Evolutionary conservation across 208 protist genomes (phyloP), one percentile per base, ranked within the genome.

Genomic region (Trypanosoma melophagium): DNA sequence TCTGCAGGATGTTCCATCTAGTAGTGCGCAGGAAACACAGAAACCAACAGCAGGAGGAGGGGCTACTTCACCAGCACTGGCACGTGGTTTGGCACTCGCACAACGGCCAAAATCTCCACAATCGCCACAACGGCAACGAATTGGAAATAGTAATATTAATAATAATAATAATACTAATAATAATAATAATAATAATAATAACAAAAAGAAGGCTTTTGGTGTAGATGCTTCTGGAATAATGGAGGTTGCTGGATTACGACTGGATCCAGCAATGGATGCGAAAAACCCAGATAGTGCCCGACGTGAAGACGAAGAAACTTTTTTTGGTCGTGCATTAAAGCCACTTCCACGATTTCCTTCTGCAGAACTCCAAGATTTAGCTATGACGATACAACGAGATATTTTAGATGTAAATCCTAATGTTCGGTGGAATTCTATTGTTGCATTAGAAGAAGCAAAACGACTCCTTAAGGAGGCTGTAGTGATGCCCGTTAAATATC

Each of bases 401-500:
- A 95, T 96, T 22, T 76, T 96, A 16, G 89, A 95, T 58, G 82
- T 84, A n/a, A 89, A 94, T 66, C 89, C 89, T n/a, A 77, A 85
- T 47, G 83, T 98, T 19, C 73, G 74, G 7, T 98, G 93, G 92
- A 69, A 55, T 47, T 87, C 97, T 69, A 97, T 99, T 71, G 97
- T 95, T 12, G 87, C 84, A 28, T 75, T 98, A 14, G 84, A 96
- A 10, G 69, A 93, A 24, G 95, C 93, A 21, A 99, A 98, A 77
- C 80, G 89, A 35, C 73, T 98, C 40, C 84, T 99, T 56, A 86
- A 95, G 71, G 97, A 99, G 80, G 89, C 90, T 1, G 89, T 97
- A 35, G 89, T 97, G 47, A 93, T 97, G 87, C 94, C 94, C 22
- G 86, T 95, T 16, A 83, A 87, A 66, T 94, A 95, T 76, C 94